Percentiles rank a stretch among this genome's conserved stretches.
These are phyloP conservation scores for Punctularia strigosozonata DNA, from an alignment of 768 basidiomycete species.

Conservation along the genomic window DNA sequence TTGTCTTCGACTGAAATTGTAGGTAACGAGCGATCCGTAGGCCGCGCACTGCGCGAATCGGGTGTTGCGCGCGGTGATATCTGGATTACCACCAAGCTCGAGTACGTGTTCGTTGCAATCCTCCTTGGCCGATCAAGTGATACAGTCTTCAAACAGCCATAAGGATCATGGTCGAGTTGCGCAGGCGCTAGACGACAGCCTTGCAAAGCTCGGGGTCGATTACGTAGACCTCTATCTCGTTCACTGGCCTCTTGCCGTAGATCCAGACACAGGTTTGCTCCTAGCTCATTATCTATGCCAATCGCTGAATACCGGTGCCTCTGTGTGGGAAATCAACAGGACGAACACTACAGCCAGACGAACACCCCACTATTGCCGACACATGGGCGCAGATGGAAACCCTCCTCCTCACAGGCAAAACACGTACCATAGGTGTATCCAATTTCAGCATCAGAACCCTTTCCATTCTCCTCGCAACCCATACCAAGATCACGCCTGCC, in stretches of 20 bases:
- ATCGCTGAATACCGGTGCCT: background rate
- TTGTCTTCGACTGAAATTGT: background rate
- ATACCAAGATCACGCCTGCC: slow-evolving; percentile 25
- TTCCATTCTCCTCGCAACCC: slow-evolving; percentile 18
- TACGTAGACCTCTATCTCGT: slow-evolving; percentile 9
- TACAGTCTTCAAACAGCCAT: background rate
- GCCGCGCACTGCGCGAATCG: background rate
- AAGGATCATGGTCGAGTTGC: background rate
- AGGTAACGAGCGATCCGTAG: background rate
- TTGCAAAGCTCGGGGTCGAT: slow-evolving; percentile 5
- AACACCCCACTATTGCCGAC: slow-evolving; percentile 8
- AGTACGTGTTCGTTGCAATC: too few relatives aligned
- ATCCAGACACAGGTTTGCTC: background rate
- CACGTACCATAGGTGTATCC: slow-evolving; percentile 33
- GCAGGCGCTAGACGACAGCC: slow-evolving; percentile 4
- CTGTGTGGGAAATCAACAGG: background rate
- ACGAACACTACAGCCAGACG: slow-evolving; percentile 9
- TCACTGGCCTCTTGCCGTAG: slow-evolving; percentile 6
- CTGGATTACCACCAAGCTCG: background rate
- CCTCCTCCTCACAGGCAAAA: slow-evolving; percentile 19
- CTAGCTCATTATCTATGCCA: background rate
- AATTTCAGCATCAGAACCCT: slow-evolving; percentile 36
- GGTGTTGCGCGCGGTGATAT: background rate
- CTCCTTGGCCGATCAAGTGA: background rate
- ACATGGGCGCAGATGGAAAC: slow-evolving; percentile 17